phyloP scores from a whole-genome alignment of 2,329 filamentous ascomycete species.

The Chrysosporium queenslandicum region DNA sequence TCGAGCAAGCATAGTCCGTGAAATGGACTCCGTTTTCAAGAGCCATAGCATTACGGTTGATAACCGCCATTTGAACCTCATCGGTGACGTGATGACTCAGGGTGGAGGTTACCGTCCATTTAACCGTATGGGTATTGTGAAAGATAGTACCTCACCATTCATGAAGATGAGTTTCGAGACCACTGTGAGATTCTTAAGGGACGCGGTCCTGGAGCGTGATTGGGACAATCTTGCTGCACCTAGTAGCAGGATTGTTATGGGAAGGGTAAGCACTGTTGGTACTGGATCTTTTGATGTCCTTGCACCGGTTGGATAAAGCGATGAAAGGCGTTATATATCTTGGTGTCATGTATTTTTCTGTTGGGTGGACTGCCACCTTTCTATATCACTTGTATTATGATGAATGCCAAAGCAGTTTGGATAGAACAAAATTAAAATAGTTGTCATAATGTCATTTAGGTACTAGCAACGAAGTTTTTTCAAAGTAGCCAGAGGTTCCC shows the following conservation, averaged over 20 bases:
- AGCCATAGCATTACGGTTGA: conserved; percentile 90
- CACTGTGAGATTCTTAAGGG: conserved; percentile 83
- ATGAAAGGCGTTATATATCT: background rate
- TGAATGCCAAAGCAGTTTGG: background rate
- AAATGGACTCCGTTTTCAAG: conserved; percentile 75
- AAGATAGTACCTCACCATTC: conserved; percentile 76
- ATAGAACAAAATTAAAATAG: conserved; percentile 6
- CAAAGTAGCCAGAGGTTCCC: too few species aligned
- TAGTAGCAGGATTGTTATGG: conserved; percentile 78
- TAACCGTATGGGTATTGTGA: conserved; percentile 72
- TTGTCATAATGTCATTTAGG: too few species aligned
- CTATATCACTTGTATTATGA: background rate
- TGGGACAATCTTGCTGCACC: conserved; percentile 80
- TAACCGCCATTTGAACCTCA: conserved; percentile 83
- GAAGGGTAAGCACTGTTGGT: conserved; percentile 68
- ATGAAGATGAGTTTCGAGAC: conserved; percentile 99
- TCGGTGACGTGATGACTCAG: conserved; percentile 96
- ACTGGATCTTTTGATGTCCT: conserved; percentile 90
- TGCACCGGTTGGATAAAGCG: conserved; percentile 38
- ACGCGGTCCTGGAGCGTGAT: conserved; percentile 82
- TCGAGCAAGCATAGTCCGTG: conserved; percentile 72
- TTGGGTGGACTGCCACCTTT: background rate
- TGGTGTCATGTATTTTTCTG: background rate
- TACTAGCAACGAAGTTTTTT: too few species aligned
- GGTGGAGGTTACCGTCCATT: conserved; percentile 83